Base-by-base conservation (phyloP, 192 early-diverging fungal genomes). In the Powellomyces hirtus region DNA sequence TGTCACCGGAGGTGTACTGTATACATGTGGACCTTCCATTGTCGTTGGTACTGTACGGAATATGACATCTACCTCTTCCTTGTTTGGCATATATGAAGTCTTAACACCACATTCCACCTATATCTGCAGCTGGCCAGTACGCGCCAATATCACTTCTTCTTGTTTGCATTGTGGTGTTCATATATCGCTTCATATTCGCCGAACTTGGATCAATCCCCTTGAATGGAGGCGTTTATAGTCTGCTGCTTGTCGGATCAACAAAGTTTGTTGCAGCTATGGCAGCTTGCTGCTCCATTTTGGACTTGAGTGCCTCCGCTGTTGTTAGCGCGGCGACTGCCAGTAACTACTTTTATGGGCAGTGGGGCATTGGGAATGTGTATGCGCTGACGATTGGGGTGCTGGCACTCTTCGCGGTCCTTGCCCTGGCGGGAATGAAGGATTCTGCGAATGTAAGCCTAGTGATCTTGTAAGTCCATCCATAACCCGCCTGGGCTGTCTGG, bases 101-200 rank as follows among this genome's bases (percentile, higher is more conserved):
- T 77, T 3, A 61, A 42, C 18, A 11, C 40, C 40, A 11, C 40
- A 11, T 18, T 42, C 40, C 18, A 18, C 8, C 66, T 24, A 68
- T 75, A 4, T 40, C 74, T n/a, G 74, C 72, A 11, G 75, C 85
- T 4, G 84, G 81, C 29, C 74, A 77, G 75, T 79, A 77, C 59
- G 84, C 84, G 29, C 83, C 83, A 0, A 73, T 87, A n/a, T 84
- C 76, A 10, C 72, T 86, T 52, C 63, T 84, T 7, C 69, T 85
- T 11, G 70, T 82, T 27, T 58, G 78, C 1, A 18, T 81, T 0
- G 38, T 81, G 13, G 72, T 87, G 59, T 79, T 80, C 56, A 77
- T 81, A 33, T 77, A 77, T 63, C 79, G 78, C 38, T 51, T 38
- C n/a, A 80, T 85, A 42, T 72, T 87, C 50, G 77, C 70, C 16